Conservation (phyloP, 1,139 yeast genomes). For the Blastobotrys buckinghamii region DNA sequence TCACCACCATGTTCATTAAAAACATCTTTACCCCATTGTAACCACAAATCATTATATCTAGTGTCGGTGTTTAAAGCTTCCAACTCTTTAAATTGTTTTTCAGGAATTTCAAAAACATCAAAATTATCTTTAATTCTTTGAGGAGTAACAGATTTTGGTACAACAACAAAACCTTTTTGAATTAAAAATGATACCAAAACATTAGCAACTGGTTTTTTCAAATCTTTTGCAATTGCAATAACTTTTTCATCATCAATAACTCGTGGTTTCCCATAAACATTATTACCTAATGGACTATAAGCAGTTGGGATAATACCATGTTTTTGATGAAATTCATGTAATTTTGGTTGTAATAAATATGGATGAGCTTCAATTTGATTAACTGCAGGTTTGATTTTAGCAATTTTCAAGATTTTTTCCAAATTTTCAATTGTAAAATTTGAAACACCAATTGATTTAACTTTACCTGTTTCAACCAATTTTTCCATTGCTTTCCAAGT, state of each 20-base stretch:
- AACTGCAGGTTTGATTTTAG: conserved; percentile 67
- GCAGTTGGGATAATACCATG: conserved; percentile 66
- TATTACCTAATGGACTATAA: conserved; percentile 83
- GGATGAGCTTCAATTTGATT: conserved; percentile 91
- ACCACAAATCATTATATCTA: conserved; percentile 41
- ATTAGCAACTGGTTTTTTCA: conserved; percentile 39
- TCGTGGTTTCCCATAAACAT: conserved; percentile 54
- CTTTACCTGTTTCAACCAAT: conserved; percentile 48
- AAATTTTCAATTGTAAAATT: conserved; percentile 71
- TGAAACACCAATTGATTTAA: conserved; percentile 73
- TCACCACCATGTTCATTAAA: conserved; percentile 50
- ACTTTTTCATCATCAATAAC: conserved; percentile 55
- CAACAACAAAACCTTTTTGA: conserved; percentile 47
- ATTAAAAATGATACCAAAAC: conserved; percentile 41
- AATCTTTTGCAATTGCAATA: conserved; percentile 36
- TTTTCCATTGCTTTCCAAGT: conserved; percentile 44
- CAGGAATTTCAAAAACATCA: conserved; percentile 44
- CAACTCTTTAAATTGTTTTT: conserved; percentile 42
- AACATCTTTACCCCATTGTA: conserved; percentile 20
- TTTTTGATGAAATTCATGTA: conserved; percentile 55
- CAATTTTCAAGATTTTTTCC: conserved; percentile 64
- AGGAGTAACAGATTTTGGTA: conserved; percentile 60
- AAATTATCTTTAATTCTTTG: conserved; percentile 45
- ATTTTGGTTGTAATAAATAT: conserved; percentile 66
- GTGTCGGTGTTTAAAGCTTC: conserved; percentile 62